Base-by-base conservation (phyloP, 129 eudicot species). In the Deinandra increscens region DNA sequence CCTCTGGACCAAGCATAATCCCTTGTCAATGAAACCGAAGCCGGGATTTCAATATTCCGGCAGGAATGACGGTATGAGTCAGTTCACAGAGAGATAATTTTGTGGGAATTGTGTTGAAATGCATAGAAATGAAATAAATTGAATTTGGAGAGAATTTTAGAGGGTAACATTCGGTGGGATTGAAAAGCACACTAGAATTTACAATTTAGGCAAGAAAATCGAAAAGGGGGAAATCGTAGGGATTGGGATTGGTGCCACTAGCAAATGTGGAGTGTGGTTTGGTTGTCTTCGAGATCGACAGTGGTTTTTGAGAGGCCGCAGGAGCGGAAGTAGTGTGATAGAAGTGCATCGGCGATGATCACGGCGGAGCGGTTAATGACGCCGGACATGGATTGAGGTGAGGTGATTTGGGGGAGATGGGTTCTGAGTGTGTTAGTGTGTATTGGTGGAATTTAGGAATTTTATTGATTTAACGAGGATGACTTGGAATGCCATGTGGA, bases 241-340 rank as follows among this genome's bases (percentile, higher is more conserved):
- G 72, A 73, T 73, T 23, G 50, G 70, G 67, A 69, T 71, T 66
- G 77, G 62, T 61, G 71, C 15, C 39, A 12, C 50, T 22, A 73
- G 79, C 91, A 84, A 42, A 82, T 84, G 45, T 82, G 79, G 76
- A 90, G 60, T 64, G 74, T 82, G 69, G 97, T 90, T 45, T 72
- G 78, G 50, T 82, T 78, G 65, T 84, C 80, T 54, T 75, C 51
- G 5, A 82, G 63, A 65, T 81, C 75, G 44, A 86, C 67, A 29
- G 74, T 75, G 71, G 72, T 50, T 19, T 68, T 71, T 14, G 84
- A 50, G 15, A 90, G 84, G 46, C 66, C 51, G 66, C 81, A 76
- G 60, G 9, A 76, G n/a, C 79, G 75, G 70, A 85, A 82, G 74
- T 82, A 84, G 22, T 73, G 12, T 18, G 94, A 84, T 12, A 85